phyloP scores from a whole-genome alignment of 2,329 filamentous ascomycete genomes.

The Phyllosticta paracitricarpa region DNA sequence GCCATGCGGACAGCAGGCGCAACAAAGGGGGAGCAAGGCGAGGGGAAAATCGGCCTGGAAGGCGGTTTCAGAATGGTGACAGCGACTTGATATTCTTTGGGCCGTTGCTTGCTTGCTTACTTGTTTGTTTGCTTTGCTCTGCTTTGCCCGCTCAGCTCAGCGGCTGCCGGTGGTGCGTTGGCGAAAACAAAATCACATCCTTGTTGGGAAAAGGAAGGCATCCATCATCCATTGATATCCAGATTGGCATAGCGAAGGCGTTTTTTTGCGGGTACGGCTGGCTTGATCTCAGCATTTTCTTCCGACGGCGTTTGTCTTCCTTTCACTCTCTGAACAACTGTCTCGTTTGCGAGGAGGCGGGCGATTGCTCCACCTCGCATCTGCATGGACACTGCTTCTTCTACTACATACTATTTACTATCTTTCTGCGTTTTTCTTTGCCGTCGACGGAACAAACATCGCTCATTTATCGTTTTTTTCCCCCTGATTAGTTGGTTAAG shows the following conservation, averaged over 20 bases:
- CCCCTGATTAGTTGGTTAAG: no score
- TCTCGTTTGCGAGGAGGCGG: no score
- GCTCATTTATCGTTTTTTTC: no score
- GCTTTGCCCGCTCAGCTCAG: neutral
- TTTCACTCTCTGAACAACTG: neutral
- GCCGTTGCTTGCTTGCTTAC: neutral
- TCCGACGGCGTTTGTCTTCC: neutral
- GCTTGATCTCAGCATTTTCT: no score
- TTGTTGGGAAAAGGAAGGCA: neutral
- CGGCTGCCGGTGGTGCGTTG: neutral
- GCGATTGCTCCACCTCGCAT: no score
- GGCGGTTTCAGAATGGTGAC: slow-evolving; percentile 4
- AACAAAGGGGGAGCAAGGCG: neutral
- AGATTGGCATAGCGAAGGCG: slow-evolving; percentile 3
- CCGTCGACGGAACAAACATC: no score
- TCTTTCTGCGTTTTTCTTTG: no score
- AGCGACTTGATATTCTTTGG: neutral
- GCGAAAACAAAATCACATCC: neutral
- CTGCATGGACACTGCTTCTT: no score
- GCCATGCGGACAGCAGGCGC: slow-evolving; percentile 8
- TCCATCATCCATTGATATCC: neutral
- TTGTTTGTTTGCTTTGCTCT: neutral
- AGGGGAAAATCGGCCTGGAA: neutral
- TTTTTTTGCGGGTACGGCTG: neutral
- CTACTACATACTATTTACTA: no score